These are phyloP conservation scores for Ceratocystis smalleyi DNA, from an alignment of 2,329 filamentous ascomycete species.

Conservation along the genomic window DNA sequence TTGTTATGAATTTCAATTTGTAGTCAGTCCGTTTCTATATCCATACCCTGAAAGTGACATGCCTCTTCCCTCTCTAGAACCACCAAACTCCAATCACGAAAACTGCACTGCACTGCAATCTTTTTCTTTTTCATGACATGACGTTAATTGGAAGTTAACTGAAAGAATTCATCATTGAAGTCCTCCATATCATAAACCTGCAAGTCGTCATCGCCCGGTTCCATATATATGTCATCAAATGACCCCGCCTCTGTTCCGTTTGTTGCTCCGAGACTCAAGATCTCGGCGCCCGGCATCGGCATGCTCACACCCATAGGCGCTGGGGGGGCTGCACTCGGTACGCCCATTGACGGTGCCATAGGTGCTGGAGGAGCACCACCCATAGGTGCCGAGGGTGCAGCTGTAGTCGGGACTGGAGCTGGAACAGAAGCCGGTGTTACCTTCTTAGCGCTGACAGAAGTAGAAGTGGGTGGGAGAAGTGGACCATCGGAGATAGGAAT, in stretches of 20 bases:
- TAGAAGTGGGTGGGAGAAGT: constrained; percentile 12
- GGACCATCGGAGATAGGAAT: constrained; percentile 15
- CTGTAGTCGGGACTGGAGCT: constrained; percentile 19
- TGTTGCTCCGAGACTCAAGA: constrained; percentile 2
- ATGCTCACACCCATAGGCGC: constrained; percentile 5
- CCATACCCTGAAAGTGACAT: too few relatives aligned
- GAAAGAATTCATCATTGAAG: constrained; percentile 15
- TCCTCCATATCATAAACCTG: constrained; percentile 13
- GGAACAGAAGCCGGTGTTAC: constrained; percentile 17
- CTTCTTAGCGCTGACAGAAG: not conserved
- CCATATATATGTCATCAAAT: constrained; percentile 15
- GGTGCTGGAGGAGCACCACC: constrained; percentile 17
- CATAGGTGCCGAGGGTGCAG: constrained; percentile 17
- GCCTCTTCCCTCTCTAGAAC: too few relatives aligned
- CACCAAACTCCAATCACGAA: too few relatives aligned
- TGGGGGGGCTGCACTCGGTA: not conserved
- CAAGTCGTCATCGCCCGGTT: constrained; percentile 9
- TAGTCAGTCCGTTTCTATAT: too few relatives aligned
- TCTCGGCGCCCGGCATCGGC: not conserved
- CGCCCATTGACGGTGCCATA: not conserved
- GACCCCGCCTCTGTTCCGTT: not conserved
- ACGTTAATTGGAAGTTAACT: not conserved
- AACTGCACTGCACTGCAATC: too few relatives aligned
- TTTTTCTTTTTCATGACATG: too few relatives aligned
- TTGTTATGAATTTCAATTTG: too few relatives aligned